These are phyloP conservation scores for Crassisporium funariophilum DNA, from an alignment of 768 basidiomycete species.

Conservation along the genomic window DNA sequence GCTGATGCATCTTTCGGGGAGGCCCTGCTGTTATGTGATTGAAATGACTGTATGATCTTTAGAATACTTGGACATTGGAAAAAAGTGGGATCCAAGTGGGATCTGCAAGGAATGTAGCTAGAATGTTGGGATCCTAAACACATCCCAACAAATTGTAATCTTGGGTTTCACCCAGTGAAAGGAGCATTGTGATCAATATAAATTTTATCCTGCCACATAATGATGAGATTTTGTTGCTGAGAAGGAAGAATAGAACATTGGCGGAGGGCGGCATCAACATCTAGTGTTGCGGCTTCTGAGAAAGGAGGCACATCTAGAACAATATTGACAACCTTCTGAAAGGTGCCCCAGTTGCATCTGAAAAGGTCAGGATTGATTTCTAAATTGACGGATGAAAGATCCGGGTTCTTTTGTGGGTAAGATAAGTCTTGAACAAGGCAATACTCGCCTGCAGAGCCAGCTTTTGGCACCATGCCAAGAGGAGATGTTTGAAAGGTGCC, in stretches of 20 bases:
- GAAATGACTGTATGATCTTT: no score
- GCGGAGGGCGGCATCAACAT: constrained; percentile 39
- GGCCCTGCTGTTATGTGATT: no score
- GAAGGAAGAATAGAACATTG: constrained; percentile 32
- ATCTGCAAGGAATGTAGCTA: no score
- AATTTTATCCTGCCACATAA: constrained; percentile 21
- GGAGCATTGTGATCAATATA: constrained; percentile 31
- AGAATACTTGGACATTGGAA: no score
- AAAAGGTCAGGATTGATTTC: constrained; percentile 31
- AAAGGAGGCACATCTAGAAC: constrained; percentile 29
- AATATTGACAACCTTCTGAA: constrained; percentile 8
- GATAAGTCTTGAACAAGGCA: constrained; percentile 36
- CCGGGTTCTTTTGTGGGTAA: constrained; percentile 23
- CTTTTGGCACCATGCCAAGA: constrained; percentile 40
- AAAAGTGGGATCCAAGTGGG: no score
- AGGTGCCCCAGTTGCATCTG: constrained; percentile 25
- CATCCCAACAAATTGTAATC: no score
- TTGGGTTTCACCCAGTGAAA: no score
- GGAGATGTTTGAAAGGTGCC: constrained; percentile 45
- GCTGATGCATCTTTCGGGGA: no score
- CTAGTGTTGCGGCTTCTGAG: constrained; percentile 36
- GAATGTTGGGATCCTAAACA: no score
- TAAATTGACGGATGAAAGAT: constrained; percentile 29
- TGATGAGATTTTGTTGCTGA: constrained; percentile 24
- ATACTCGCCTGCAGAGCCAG: constrained; percentile 20